phyloP scores from a whole-genome alignment of 176 grass and related monocot genomes.

The Melocanna baccifera region DNA sequence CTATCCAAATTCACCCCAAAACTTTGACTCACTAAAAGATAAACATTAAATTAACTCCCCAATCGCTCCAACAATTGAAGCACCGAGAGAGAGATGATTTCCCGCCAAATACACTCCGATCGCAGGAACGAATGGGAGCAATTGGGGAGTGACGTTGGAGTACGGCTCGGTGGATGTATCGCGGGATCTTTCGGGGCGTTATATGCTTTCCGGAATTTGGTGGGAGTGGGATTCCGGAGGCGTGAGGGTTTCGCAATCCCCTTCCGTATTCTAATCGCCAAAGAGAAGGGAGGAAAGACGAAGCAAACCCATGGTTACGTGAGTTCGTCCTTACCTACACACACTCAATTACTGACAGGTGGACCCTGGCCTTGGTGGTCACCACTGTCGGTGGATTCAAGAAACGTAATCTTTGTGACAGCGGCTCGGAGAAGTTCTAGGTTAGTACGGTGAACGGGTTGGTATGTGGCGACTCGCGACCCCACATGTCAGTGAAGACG shows the following conservation, averaged over 20 bases:
- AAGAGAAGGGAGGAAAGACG: neutral
- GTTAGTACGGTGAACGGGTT: neutral
- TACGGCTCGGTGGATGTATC: neutral
- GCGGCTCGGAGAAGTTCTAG: neutral
- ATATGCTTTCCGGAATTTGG: constrained; percentile 1
- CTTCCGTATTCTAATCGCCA: constrained; percentile 27
- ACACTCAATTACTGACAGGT: neutral
- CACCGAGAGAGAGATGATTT: neutral
- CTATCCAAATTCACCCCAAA: neutral
- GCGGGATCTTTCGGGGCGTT: neutral
- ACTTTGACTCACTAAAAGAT: neutral
- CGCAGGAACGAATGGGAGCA: neutral
- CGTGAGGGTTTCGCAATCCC: constrained; percentile 31
- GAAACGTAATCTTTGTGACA: fast-evolving
- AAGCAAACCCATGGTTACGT: neutral
- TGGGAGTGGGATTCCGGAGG: neutral
- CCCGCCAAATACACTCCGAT: neutral
- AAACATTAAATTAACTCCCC: neutral
- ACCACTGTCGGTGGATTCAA: neutral
- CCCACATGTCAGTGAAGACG: neutral
- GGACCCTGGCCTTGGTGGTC: fast-evolving
- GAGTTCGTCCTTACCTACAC: neutral
- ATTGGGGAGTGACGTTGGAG: neutral
- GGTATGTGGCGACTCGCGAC: neutral
- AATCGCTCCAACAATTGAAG: neutral